These are phyloP conservation scores for Byssochlamys sp. DNA, from an alignment of 2,329 filamentous ascomycete genomes.

Conservation along the genomic window DNA sequence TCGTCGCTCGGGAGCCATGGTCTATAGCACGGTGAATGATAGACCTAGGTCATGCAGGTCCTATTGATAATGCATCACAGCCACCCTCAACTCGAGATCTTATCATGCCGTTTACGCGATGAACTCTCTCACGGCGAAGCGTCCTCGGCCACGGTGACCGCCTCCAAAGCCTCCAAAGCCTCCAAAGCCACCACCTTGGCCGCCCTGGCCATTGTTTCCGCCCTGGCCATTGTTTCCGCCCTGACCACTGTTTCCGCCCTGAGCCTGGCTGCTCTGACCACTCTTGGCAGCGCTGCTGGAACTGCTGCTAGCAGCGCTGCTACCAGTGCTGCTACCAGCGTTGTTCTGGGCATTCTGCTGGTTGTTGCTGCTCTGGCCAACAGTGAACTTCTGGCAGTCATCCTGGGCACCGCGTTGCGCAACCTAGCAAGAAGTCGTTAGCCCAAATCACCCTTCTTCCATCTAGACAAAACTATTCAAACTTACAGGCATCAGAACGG, in stretches of 20 bases:
- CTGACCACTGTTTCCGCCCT: too few relatives aligned
- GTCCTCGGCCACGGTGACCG: conserved; percentile 6
- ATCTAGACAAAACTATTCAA: conserved; percentile 2
- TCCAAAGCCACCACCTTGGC: conserved; percentile 3
- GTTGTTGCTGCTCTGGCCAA: conserved; percentile 14
- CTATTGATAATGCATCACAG: background rate
- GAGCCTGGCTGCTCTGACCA: conserved; percentile 1
- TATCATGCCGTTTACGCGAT: conserved; percentile 7
- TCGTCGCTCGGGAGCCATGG: background rate
- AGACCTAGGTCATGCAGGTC: background rate
- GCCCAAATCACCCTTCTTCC: background rate
- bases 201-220: background rate
- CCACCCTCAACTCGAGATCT: background rate
- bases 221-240: too few relatives aligned
- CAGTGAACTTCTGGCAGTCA: conserved; percentile 44
- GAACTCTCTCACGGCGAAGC: conserved; percentile 11
- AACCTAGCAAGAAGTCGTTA: conserved; percentile 15
- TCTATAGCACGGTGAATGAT: background rate
- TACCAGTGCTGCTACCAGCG: background rate
- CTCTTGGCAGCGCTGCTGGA: conserved; percentile 3
- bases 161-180: conserved; percentile 5
- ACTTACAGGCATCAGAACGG: conserved; percentile 45
- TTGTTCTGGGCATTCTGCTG: conserved; percentile 1
- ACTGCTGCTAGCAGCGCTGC: conserved; percentile 1
- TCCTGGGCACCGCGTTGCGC: conserved; percentile 46